Evolutionary conservation across 495 filamentous ascomycete species (phyloP), one percentile per base, ranked within the genome.

Genomic region (Usnea hakonensis): DNA sequence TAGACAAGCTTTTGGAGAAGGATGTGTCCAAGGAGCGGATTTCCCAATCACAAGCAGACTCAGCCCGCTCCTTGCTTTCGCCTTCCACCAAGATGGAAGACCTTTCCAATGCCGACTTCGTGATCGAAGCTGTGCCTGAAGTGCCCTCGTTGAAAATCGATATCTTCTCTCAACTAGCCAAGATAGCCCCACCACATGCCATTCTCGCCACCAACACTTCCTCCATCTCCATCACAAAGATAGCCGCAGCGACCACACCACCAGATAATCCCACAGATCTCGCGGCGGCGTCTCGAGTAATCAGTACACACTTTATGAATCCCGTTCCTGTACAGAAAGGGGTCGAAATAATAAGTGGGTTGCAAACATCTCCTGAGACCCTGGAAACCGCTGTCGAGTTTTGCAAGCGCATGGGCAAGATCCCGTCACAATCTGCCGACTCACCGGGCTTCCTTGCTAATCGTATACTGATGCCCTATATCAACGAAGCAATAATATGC

Each of bases 291-390:
- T 91, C 90, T 33, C 86, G 95, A 44, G 94, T 99, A 2, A 84
- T 99, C 55, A 89, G 89, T 57, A 97, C 95, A 54, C 94, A 99
- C 74, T 99, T 99, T 77, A 99, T 99, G 94, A 99, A 99, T 79
- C 94, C 94, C 0, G 94, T 99, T 0, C 95, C 94, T 1, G 76
- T 99, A 5, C 95, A 97, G 71, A 96, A 96, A 75, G 94, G 94
- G 53, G 94, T 99, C 8, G 94, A 99, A 77, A 95, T 99, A 62
- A 97, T 99, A 68, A 83, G 86, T 28, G 95, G 90, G 26, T 78
- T 99, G 46, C 94, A 99, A 72, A 99, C 94, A 9, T 93, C 89
- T 17, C 70, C 83, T 64, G 80, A 82, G 48, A 97, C 95, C 0
- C 74, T 95, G 33, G 87, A 88, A 9, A 87, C 87, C 6, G 90